Evolutionary conservation across 129 eudicot genomes (phyloP).

Genomic region (Cynara cardunculus): DNA sequence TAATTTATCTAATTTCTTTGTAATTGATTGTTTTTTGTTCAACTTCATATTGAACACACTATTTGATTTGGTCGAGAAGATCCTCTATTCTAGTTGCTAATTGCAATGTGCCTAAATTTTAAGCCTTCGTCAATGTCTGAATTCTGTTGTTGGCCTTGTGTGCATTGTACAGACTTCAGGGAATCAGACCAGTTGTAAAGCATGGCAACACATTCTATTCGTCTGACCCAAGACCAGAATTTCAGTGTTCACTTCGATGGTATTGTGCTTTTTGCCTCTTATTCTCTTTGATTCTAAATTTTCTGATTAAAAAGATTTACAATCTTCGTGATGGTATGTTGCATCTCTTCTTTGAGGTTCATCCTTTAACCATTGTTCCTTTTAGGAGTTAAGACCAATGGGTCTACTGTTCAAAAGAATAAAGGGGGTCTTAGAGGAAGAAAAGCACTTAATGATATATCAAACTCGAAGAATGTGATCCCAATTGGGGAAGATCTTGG

Average conservation of each 20-base stretch:
- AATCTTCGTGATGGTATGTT: not conserved
- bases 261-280: constrained; percentile 10
- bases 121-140: not conserved
- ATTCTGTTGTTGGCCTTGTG: constrained; percentile 2
- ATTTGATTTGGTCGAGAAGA: not conserved
- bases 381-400: constrained; percentile 27
- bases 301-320: not conserved
- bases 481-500: constrained; percentile 44
- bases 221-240: constrained; percentile 58
- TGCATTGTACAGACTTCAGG: constrained; percentile 8
- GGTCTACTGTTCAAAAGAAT: constrained; percentile 31
- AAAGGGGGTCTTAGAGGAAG: constrained; percentile 51
- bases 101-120: not conserved
- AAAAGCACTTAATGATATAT: constrained; percentile 70
- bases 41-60: not conserved
- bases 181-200: constrained; percentile 17
- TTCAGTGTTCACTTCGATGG: constrained; percentile 48
- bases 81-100: not conserved
- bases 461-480: constrained; percentile 57
- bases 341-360: not conserved
- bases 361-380: not conserved
- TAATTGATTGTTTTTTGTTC: not conserved
- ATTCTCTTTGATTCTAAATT: not conserved
- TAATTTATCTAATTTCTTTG: not conserved
- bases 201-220: constrained; percentile 43